Conservation (phyloP, 129 eudicot genomes). For the Chrysanthemum lavandulifolium region DNA sequence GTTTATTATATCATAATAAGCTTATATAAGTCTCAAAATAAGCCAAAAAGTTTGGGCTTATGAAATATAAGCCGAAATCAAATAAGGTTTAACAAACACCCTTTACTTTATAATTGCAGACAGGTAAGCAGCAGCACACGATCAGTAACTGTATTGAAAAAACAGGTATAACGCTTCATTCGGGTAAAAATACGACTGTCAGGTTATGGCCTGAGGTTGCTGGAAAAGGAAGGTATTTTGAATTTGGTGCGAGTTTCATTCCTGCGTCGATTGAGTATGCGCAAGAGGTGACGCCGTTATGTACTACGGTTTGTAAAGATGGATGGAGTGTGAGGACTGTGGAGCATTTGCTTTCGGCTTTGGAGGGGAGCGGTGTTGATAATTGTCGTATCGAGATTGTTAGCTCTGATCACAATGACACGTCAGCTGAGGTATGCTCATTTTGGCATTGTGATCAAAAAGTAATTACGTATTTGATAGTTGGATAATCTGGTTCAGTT, state of each 20-base stretch:
- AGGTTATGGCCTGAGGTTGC: conserved; percentile 76
- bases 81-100: background rate
- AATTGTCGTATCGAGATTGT: conserved; percentile 67
- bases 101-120: conserved; percentile 38
- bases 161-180: conserved; percentile 73
- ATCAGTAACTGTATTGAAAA: conserved; percentile 54
- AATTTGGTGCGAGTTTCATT: conserved; percentile 46
- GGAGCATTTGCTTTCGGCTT: conserved; percentile 93
- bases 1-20: too few relatives aligned
- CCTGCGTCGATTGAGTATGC: conserved; percentile 66
- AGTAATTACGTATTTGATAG: too few relatives aligned
- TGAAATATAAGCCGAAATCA: background rate
- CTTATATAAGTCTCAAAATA: too few relatives aligned
- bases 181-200: conserved; percentile 58
- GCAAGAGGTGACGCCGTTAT: conserved; percentile 54
- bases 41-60: too few relatives aligned
- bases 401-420: conserved; percentile 19
- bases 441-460: too few relatives aligned
- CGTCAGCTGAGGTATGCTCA: conserved; percentile 54
- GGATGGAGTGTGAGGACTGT: conserved; percentile 61
- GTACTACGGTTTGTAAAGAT: conserved; percentile 64
- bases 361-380: conserved; percentile 84
- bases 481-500: too few relatives aligned
- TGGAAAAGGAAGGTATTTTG: conserved; percentile 67
- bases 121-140: conserved; percentile 80